Base-by-base conservation (phyloP, 148 eudicot genomes). In the Rhododendron williamsianum region DNA sequence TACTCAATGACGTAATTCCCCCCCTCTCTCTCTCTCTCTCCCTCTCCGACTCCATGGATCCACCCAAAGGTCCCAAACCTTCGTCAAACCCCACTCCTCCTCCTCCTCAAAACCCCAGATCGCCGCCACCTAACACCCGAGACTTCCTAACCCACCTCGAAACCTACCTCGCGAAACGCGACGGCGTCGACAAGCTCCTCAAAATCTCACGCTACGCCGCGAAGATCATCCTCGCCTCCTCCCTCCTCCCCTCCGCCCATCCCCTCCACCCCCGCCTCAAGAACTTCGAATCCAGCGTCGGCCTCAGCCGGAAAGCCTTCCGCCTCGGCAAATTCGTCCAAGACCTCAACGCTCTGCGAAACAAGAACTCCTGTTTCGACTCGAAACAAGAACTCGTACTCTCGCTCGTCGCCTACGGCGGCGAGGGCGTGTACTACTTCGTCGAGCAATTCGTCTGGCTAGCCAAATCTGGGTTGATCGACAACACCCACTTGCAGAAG, bases 271-370 rank as follows among this genome's bases (percentile, higher is more conserved):
- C 48, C 87, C 94, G 93, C 76, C 91, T 95, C 79, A 92, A 91
- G 38, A 41, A 86, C 82, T 97, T 97, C 93, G 98, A 97, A 3
- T 94, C 99, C 23, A 89, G 88, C 86, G 93, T 95, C 65, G 98
- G 98, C 0, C 56, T 94, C 41, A 94, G 98, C 80, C 98, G 99
- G 9, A 97, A 97, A 51, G 99, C 99, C 81, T 97, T 97, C 79
- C 94, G 99, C 18, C 91, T 97, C 71, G 99, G 99, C 0, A 97
- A 97, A 33, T 97, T 97, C 90, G 82, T 97, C 43, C 99, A 97
- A 60, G 93, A 95, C 87, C 81, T 97, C 77, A 97, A 97, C 85
- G 89, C 98, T 0, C 83, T 97, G 0, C 94, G 99, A 0, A 51
- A 87, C 13, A 10, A 85, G 0, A 35, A 87, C 18, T 10, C 84